A percentile compares a stretch with the other conserved stretches of the same genome.
phyloP scores from a whole-genome alignment of 805 yeast species.

The Saccharomyces mikatae region DNA sequence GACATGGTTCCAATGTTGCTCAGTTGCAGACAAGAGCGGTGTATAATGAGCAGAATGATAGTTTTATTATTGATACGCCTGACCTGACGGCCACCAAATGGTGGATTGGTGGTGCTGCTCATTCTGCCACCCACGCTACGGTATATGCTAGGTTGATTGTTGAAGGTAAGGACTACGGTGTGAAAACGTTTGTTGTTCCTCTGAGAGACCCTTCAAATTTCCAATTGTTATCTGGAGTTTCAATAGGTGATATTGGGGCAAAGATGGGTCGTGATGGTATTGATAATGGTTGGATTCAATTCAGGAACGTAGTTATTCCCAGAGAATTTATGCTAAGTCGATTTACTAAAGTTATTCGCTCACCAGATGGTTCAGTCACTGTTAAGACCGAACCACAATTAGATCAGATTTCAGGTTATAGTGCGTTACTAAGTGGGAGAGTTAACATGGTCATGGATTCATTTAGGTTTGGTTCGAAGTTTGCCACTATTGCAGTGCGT shows the following conservation, averaged over 20 bases:
- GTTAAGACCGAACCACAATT: conserved; percentile 52
- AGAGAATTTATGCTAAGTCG: conserved; percentile 74
- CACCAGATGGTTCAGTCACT: conserved; percentile 47
- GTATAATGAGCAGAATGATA: conserved; percentile 55
- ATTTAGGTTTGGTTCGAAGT: conserved; percentile 69
- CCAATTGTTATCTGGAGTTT: conserved; percentile 66
- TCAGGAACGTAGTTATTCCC: conserved; percentile 75
- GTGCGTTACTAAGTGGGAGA: conserved; percentile 81
- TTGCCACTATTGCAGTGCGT: conserved; percentile 75
- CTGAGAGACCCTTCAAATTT: conserved; percentile 63
- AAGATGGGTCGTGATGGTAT: conserved; percentile 96
- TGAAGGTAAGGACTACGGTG: conserved; percentile 81
- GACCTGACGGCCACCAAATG: conserved; percentile 90
- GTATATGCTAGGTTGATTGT: conserved; percentile 79
- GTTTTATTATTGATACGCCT: conserved; percentile 76
- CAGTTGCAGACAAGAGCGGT: conserved; percentile 90
- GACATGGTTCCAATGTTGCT: conserved; percentile 91
- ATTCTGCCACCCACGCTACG: conserved; percentile 81
- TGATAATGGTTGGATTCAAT: conserved; percentile 96
- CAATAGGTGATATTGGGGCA: conserved; percentile 86
- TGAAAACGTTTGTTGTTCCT: conserved; percentile 86
- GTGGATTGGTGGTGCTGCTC: conserved; percentile 99
- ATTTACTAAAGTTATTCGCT: conserved; percentile 62
- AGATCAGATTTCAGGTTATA: conserved; percentile 75
- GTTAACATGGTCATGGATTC: conserved; percentile 86